Evolutionary conservation across 208 protist species (phyloP).

Genomic region (Tritrichomonas foetus): DNA sequence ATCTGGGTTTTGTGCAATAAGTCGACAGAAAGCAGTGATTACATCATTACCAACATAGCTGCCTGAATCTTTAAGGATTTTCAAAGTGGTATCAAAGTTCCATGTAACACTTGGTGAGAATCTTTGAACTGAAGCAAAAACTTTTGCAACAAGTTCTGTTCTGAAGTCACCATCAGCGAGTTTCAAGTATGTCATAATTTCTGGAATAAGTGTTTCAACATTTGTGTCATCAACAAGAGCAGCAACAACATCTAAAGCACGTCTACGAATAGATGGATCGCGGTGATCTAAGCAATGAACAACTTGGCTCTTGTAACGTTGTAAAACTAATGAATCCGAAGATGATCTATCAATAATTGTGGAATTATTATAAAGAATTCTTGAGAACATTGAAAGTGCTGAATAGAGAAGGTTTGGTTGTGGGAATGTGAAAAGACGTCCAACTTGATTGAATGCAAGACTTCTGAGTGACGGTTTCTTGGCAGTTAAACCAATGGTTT

Average conservation of each 20-base stretch:
- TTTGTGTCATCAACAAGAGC: constrained; percentile 17
- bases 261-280: background rate
- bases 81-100: background rate
- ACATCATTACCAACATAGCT: constrained; percentile 26
- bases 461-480: background rate
- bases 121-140: background rate
- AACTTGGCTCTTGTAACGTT: background rate
- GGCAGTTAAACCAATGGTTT: background rate
- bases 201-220: background rate
- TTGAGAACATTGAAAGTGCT: background rate
- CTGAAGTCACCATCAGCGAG: constrained; percentile 5
- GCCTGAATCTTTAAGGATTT: background rate
- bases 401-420: constrained; percentile 34
- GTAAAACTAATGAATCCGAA: background rate
- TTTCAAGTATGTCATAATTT: background rate
- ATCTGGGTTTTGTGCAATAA: background rate
- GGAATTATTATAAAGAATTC: constrained; percentile 10
- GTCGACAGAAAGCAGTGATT: background rate
- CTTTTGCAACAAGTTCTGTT: constrained; percentile 23
- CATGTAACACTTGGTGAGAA: background rate
- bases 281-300: background rate
- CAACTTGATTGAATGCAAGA: background rate
- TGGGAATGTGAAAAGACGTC: background rate
- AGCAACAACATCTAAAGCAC: background rate
- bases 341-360: background rate